These are phyloP conservation scores for Trichocladium antarcticum DNA, from an alignment of 495 filamentous ascomycete genomes.

Conservation along the genomic window DNA sequence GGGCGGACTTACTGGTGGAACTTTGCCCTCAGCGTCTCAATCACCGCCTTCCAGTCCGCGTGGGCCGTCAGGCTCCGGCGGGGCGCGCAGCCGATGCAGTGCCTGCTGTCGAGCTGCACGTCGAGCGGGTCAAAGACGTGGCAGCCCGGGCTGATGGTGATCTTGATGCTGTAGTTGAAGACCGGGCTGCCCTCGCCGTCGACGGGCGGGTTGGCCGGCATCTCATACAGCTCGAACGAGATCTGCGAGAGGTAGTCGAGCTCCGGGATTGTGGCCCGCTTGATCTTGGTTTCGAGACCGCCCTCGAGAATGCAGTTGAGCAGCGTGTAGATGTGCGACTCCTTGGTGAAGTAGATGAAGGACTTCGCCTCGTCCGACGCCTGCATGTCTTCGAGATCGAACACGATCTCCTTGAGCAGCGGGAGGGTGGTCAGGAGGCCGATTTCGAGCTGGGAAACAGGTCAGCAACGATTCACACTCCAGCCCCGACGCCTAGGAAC, in stretches of 20 bases:
- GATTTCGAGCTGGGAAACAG: constrained; percentile 58
- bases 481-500: not conserved
- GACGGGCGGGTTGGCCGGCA: constrained; percentile 53
- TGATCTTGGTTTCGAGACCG: constrained; percentile 82
- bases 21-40: constrained; percentile 86
- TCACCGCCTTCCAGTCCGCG: constrained; percentile 85
- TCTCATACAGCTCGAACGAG: constrained; percentile 94
- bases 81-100: constrained; percentile 86
- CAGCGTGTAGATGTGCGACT: constrained; percentile 95
- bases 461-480: constrained; percentile 4
- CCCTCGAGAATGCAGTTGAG: constrained; percentile 97
- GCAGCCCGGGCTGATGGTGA: constrained; percentile 89
- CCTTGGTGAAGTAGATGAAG: constrained; percentile 98
- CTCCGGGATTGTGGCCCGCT: constrained; percentile 85
- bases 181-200: constrained; percentile 37
- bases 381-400: constrained; percentile 94
- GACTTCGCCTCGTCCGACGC: constrained; percentile 85
- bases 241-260: constrained; percentile 97
- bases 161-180: constrained; percentile 89
- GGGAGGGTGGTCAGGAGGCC: constrained; percentile 88
- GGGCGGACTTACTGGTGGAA: constrained; percentile 67
- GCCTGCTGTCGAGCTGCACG: constrained; percentile 87
- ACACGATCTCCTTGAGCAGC: constrained; percentile 87
- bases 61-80: constrained; percentile 84
- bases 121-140: constrained; percentile 92